A percentile compares a stretch with the other conserved stretches of the same genome.
Evolutionary conservation across 208 protist species (phyloP).

Genomic region (Acanthamoeba divionensis): DNA sequence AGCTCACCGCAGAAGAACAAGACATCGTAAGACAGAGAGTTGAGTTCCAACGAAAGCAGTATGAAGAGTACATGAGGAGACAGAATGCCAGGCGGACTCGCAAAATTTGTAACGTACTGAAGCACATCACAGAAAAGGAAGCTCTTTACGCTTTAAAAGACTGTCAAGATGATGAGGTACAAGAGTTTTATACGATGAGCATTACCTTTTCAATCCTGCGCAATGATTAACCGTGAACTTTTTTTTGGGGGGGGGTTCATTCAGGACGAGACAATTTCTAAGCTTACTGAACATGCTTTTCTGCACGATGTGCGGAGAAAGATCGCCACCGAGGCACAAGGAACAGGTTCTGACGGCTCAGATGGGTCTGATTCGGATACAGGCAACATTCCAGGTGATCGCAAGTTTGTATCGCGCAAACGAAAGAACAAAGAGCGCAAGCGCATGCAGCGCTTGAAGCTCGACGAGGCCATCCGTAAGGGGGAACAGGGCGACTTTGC

Average conservation of each 20-base stretch:
- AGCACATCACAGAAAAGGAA: slow-evolving; percentile 40
- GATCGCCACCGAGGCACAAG: not conserved
- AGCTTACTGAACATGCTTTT: slow-evolving; percentile 5
- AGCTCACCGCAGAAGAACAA: slow-evolving; percentile 49
- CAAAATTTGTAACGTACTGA: slow-evolving; percentile 37
- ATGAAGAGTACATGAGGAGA: slow-evolving; percentile 53
- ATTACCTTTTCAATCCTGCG: too few species aligned
- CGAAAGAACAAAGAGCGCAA: not conserved
- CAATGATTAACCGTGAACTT: not conserved
- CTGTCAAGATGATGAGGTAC: slow-evolving; percentile 57
- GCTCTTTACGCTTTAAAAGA: slow-evolving; percentile 49
- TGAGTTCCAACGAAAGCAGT: slow-evolving; percentile 41
- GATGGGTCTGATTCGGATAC: not conserved
- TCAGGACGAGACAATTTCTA: slow-evolving; percentile 22
- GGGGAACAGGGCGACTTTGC: slow-evolving; percentile 37
- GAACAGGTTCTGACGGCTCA: not conserved
- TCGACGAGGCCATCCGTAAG: slow-evolving; percentile 57
- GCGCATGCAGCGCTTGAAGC: slow-evolving; percentile 1
- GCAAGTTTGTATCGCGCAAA: slow-evolving; percentile 13
- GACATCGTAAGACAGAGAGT: slow-evolving; percentile 53
- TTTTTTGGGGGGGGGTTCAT: not conserved
- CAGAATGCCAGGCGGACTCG: slow-evolving; percentile 7
- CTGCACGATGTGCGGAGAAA: not conserved
- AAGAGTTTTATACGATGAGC: too few species aligned
- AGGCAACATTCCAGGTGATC: not conserved